A percentile compares a stretch with the other conserved stretches of the same genome.
These are phyloP conservation scores for Ogataea sp. DNA, from an alignment of 805 yeast genomes.

Conservation along the genomic window DNA sequence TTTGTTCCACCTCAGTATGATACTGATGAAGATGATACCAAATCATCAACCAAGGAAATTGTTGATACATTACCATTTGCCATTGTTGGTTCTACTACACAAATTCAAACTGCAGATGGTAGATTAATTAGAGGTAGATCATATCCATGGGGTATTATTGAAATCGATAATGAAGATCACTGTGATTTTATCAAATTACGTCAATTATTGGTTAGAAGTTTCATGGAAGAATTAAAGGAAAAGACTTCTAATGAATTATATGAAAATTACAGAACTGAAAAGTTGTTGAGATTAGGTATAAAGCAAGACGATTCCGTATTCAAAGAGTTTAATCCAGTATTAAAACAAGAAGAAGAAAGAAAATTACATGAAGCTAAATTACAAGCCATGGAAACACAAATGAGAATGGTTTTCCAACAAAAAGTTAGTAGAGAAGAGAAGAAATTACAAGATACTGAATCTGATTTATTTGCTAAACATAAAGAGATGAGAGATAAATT, in stretches of 20 bases:
- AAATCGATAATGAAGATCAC: slow-evolving; percentile 90
- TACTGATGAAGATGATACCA: slow-evolving; percentile 73
- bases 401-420: slow-evolving; percentile 94
- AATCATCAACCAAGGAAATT: slow-evolving; percentile 55
- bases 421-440: slow-evolving; percentile 96
- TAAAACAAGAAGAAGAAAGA: slow-evolving; percentile 90
- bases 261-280: slow-evolving; percentile 84
- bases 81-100: slow-evolving; percentile 79
- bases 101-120: slow-evolving; percentile 66
- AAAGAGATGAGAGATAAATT: slow-evolving; percentile 96
- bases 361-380: slow-evolving; percentile 89
- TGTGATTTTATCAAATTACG: slow-evolving; percentile 87
- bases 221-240: slow-evolving; percentile 90
- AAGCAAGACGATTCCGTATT: slow-evolving; percentile 91
- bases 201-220: slow-evolving; percentile 80
- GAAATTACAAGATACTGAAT: slow-evolving; percentile 93
- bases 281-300: slow-evolving; percentile 74
- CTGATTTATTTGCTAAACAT: slow-evolving; percentile 90
- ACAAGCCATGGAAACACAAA: slow-evolving; percentile 90
- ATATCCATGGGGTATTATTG: slow-evolving; percentile 97
- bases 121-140: slow-evolving; percentile 80
- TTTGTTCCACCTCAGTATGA: slow-evolving; percentile 76
- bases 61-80: slow-evolving; percentile 82
- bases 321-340: slow-evolving; percentile 87
- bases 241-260: slow-evolving; percentile 67